These are phyloP conservation scores for Phytophthora megakarya DNA, from an alignment of 352 stramenopile species.

Conservation along the genomic window DNA sequence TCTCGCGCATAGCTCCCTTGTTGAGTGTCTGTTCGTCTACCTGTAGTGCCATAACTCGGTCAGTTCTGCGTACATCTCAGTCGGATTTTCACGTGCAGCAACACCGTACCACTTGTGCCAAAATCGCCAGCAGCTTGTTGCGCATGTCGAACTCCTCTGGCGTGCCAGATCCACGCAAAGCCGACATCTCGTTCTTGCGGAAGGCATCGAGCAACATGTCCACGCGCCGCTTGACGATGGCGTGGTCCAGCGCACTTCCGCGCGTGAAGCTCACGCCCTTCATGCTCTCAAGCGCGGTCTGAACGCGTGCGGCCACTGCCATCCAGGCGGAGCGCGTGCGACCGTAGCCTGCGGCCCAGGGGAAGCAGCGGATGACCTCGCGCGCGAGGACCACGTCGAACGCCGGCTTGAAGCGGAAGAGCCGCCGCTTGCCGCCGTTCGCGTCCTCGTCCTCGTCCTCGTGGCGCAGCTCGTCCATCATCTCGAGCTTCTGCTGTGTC, in stretches of 20 bases:
- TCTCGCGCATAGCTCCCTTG: constrained; percentile 43
- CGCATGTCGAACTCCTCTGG: constrained; percentile 45
- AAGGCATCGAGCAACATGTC: constrained; percentile 47
- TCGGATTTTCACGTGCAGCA: not conserved
- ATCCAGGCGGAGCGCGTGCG: constrained; percentile 49
- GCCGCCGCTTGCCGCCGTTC: constrained; percentile 30
- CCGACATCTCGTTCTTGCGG: constrained; percentile 45
- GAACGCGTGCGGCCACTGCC: constrained; percentile 36
- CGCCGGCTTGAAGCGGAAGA: constrained; percentile 47
- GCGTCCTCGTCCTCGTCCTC: constrained; percentile 31
- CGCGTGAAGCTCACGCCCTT: constrained; percentile 29
- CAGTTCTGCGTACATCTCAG: not conserved
- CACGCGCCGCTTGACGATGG: constrained; percentile 44
- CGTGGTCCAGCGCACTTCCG: constrained; percentile 36
- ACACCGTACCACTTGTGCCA: constrained; percentile 32
- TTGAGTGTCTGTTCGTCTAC: constrained; percentile 44
- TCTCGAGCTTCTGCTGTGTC: constrained; percentile 24
- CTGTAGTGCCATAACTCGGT: constrained; percentile 21
- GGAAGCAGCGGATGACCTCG: constrained; percentile 48
- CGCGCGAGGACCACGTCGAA: constrained; percentile 46
- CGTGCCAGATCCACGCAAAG: constrained; percentile 36
- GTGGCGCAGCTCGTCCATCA: constrained; percentile 35
- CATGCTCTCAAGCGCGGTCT: constrained; percentile 30
- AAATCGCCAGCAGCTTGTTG: constrained; percentile 45
- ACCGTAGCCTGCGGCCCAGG: constrained; percentile 47